Evolutionary conservation across 345 rosid species (phyloP), one percentile per base, ranked within the genome.

Genomic region (Eucalyptus caleyi): DNA sequence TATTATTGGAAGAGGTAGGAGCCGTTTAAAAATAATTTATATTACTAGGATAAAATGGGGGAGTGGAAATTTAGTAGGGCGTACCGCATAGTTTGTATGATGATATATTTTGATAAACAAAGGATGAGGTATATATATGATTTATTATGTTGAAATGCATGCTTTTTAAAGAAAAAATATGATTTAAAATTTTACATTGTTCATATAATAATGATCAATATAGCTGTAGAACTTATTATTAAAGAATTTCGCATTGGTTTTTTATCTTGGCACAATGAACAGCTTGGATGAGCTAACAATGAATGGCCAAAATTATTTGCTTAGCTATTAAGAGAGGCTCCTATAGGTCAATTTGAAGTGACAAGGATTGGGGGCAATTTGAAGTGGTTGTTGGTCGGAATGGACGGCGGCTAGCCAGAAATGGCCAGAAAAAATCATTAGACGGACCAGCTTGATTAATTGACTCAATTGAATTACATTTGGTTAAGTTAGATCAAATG

Each of bases 181-280:
- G 13, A 56, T 56, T 24, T 56, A 56, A 56, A 56, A 56, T 56
- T 56, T 1, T 56, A 24, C 62, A 24, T 11, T 56, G 30, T 56
- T 56, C 30, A 24, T 0, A 56, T 10, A 56, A 56, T 23, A 56
- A 56, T 56, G 30, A 56, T 56, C 30, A 26, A 23, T 0, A 59
- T 59, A 59, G n/a, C 30, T 14, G 0, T 59, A 59, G 30, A 59
- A 24, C 30, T 59, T 10, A 59, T 24, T 59, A 59, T 59, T 59
- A 59, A 0, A 59, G 3, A 59, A 24, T 0, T 59, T 59, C 30
- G 2, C 30, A 0, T 59, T 59, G 65, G 30, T 53, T n/a, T n/a
- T n/a, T n/a, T n/a, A n/a, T n/a, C n/a, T n/a, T n/a, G n/a, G 15
- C n/a, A 59, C 14, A 11, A 11, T 11, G 65, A 26, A 59, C 2